phyloP scores from a whole-genome alignment of 164 flowering plant species.

The Vitis rotundifolia region DNA sequence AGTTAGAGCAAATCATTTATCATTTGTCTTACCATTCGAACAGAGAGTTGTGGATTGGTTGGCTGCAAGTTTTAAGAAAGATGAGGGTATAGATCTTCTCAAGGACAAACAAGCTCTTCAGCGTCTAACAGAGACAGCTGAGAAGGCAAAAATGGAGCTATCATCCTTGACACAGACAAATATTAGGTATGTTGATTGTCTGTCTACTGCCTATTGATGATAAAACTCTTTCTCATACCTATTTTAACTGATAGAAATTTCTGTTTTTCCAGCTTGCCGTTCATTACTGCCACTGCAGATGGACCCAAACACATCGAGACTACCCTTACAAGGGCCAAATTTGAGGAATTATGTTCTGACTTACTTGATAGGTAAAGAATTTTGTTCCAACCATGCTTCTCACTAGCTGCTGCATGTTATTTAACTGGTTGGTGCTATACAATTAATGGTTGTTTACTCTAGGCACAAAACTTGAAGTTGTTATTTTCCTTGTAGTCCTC shows the following conservation, averaged over 20 bases:
- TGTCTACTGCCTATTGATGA: background rate
- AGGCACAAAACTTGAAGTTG: too few relatives aligned
- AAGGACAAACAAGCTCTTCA: slow-evolving; percentile 13
- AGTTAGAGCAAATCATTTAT: too few relatives aligned
- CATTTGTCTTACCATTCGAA: background rate
- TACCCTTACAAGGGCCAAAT: slow-evolving; percentile 81
- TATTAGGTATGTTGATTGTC: slow-evolving; percentile 1
- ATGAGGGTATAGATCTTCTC: slow-evolving; percentile 45
- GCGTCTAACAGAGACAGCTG: slow-evolving; percentile 41
- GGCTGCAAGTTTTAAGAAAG: slow-evolving; percentile 28
- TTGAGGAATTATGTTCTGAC: slow-evolving; percentile 86
- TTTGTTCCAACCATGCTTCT: too few relatives aligned
- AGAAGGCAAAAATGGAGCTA: slow-evolving; percentile 44
- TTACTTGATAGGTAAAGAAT: slow-evolving; percentile 67
- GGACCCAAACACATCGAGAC: slow-evolving; percentile 90
- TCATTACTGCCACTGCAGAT: slow-evolving; percentile 81
- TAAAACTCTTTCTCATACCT: too few relatives aligned
- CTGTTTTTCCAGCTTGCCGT: slow-evolving; percentile 62
- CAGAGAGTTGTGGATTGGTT: slow-evolving; percentile 51
- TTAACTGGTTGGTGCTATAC: too few relatives aligned
- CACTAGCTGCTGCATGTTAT: too few relatives aligned
- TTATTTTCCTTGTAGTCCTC: too few relatives aligned
- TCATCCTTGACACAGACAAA: slow-evolving; percentile 17
- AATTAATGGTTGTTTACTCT: too few relatives aligned
- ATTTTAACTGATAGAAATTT: slow-evolving; percentile 8